Base-by-base conservation (phyloP, 2,329 filamentous ascomycete genomes). In the Plectosphaerella plurivora region DNA sequence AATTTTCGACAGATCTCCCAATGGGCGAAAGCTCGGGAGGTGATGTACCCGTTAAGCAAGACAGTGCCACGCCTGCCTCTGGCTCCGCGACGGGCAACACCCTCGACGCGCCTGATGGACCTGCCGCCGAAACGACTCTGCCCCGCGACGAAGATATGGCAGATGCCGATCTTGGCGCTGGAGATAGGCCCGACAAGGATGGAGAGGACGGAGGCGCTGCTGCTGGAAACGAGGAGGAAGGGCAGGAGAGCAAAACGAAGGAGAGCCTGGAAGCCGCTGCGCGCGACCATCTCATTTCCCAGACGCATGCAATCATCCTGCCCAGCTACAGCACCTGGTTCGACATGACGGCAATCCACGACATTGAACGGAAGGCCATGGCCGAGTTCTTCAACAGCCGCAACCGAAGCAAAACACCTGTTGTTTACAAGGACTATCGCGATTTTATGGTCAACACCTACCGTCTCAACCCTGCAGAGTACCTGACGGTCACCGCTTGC, bases 371-470 rank as follows among this genome's bases (percentile, higher is more conserved):
- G 66, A 99, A 97, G 72, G 91, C 91, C 8, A 80, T 99, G 60
- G 91, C 93, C 18, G 94, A 99, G 69, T 99, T 97, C 74, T 99
- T 99, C 82, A 99, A 99, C 75, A 93, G 86, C 69, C 85, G 94
- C 55, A 99, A 99, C 73, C 88, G 94, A 63, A 97, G 94, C 84
- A 99, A 99, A 75, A 99, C 94, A 0, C 88, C 91, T 1, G 87
- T 91, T 47, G 90, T 97, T 20, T 99, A 99, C 77, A 97, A 97
- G 73, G 94, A 99, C 67, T 99, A 99, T 72, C 87, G 94, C 61
- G 94, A 99, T 67, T 99, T 99, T 67, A 99, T 99, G 94, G 91
- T 99, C 75, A 99, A 99, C 75, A 97, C 94, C 14, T 99, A 99
- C 72, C 87, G 94, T 37, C 76, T 99, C 52, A 99, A 97, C 67